Percentiles rank a stretch among this genome's conserved stretches.
Conservation (phyloP, 805 yeast species). For the Saccharomycopsis sp. region DNA sequence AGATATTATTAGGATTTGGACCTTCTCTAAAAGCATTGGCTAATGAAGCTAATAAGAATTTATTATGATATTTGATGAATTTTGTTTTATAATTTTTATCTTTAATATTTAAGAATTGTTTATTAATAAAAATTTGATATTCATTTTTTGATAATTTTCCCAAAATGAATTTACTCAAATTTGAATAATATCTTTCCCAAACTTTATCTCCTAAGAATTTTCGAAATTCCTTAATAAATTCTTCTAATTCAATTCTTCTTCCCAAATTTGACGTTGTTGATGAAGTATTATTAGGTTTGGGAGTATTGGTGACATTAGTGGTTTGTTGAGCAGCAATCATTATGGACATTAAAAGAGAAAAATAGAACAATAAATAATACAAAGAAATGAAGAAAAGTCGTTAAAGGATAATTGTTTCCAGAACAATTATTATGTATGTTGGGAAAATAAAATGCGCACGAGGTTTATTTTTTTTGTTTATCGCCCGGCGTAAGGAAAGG, state of each 20-base stretch:
- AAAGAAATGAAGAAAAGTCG: no score
- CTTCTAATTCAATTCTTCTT: constrained; percentile 47
- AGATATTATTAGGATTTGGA: constrained; percentile 27
- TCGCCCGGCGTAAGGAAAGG: no score
- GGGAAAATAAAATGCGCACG: no score
- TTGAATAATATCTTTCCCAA: constrained; percentile 82
- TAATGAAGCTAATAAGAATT: constrained; percentile 65
- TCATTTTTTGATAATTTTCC: constrained; percentile 76
- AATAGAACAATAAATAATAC: no score
- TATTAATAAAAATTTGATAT: constrained; percentile 26
- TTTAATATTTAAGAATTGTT: constrained; percentile 2
- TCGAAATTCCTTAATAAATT: constrained; percentile 64
- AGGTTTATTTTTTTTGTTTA: no score
- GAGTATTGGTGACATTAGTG: background rate
- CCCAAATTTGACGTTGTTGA: background rate
- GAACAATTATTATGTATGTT: no score
- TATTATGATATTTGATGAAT: constrained; percentile 65
- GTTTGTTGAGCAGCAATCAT: no score
- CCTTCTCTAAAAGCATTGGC: constrained; percentile 77
- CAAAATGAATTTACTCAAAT: constrained; percentile 62
- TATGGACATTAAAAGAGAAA: no score
- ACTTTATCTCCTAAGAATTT: constrained; percentile 52
- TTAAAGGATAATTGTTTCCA: no score
- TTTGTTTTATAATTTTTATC: constrained; percentile 17
- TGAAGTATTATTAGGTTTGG: background rate